These are phyloP conservation scores for Scenedesmus sp. DNA, from an alignment of 163 green algal genomes.

Conservation along the genomic window DNA sequence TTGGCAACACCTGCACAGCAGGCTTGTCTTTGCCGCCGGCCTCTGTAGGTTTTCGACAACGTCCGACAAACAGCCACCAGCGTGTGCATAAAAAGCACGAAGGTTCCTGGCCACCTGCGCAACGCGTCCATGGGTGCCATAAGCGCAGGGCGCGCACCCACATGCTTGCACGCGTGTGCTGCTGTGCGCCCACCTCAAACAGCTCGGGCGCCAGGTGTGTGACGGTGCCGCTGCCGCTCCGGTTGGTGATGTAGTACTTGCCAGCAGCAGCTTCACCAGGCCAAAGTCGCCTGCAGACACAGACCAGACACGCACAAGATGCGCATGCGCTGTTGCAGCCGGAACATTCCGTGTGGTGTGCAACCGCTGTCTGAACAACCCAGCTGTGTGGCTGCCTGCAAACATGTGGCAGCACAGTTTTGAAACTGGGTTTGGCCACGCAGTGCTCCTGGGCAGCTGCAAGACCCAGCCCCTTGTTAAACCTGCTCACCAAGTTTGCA, in stretches of 20 bases:
- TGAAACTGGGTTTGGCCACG: too few species aligned
- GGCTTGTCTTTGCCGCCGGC: constrained; percentile 71
- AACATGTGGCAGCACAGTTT: not conserved
- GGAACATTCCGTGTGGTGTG: not conserved
- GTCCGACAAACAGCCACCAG: too few species aligned
- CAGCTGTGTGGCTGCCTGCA: not conserved
- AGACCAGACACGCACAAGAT: not conserved
- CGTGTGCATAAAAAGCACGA: too few species aligned
- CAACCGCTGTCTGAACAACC: not conserved
- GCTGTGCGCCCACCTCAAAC: constrained; percentile 59
- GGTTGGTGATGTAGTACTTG: constrained; percentile 76
- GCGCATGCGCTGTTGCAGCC: too few species aligned
- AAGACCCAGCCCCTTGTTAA: too few species aligned
- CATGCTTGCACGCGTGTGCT: not conserved
- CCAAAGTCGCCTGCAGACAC: constrained; percentile 74
- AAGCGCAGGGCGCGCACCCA: too few species aligned
- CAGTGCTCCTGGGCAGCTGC: not conserved
- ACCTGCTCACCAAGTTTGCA: constrained; percentile 29
- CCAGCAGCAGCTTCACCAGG: constrained; percentile 69
- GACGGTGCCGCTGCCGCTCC: constrained; percentile 57
- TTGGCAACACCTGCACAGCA: constrained; percentile 70
- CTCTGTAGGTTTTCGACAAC: not conserved
- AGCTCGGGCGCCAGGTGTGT: constrained; percentile 76
- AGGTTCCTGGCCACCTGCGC: too few species aligned
- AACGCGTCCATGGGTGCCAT: too few species aligned